A percentile compares a stretch with the other conserved stretches of the same genome.
Conservation (phyloP, 768 basidiomycete species). For the Leucogyrophana mollusca region DNA sequence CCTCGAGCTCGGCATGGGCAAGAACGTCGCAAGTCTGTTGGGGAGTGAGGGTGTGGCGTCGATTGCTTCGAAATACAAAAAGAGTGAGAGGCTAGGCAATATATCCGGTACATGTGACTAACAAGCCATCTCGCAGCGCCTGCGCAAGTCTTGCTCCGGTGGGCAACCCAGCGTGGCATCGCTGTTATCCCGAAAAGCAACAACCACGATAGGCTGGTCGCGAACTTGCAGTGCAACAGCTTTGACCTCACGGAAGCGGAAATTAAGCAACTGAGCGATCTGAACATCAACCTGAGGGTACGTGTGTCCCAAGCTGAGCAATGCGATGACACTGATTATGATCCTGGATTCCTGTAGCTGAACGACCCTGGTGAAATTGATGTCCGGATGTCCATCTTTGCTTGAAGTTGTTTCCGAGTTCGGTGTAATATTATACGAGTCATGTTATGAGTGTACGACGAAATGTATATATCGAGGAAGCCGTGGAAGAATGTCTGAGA, state of each 20-base stretch:
- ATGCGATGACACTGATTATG: constrained; percentile 6
- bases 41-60: constrained; percentile 41
- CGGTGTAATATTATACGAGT: constrained; percentile 2
- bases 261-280: constrained; percentile 49
- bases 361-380: constrained; percentile 74
- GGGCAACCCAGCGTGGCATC: constrained; percentile 74
- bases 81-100: constrained; percentile 38
- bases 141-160: constrained; percentile 75
- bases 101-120: neutral
- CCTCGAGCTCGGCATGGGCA: constrained; percentile 65
- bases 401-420: constrained; percentile 39
- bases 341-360: constrained; percentile 38
- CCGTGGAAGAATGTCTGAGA: neutral
- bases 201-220: constrained; percentile 32
- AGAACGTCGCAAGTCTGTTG: constrained; percentile 51
- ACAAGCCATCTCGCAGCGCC: constrained; percentile 15
- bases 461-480: constrained; percentile 5
- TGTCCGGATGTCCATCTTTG: constrained; percentile 66
- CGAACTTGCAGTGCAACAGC: constrained; percentile 45
- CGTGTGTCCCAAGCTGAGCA: constrained; percentile 18
- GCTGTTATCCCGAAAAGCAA: constrained; percentile 78
- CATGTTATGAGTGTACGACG: constrained; percentile 5
- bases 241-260: constrained; percentile 59
- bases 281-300: constrained; percentile 68
- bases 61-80: constrained; percentile 50